Evolutionary conservation across 169 alveolate genomes (phyloP).

Genomic region (Plasmodium inui): DNA sequence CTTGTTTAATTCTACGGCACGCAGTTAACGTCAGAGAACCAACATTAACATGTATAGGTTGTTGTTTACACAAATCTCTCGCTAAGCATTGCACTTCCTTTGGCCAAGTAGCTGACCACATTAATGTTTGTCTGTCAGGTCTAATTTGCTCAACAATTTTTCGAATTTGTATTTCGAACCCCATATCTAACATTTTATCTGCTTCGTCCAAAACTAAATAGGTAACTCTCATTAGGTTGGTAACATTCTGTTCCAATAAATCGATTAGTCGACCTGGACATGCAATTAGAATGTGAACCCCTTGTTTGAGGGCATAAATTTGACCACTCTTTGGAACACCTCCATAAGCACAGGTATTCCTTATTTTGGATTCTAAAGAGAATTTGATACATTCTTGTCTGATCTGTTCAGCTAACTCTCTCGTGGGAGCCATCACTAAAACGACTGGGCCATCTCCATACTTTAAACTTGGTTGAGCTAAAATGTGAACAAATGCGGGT

Average conservation of each 20-base stretch:
- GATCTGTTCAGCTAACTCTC: conserved; percentile 98
- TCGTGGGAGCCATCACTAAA: conserved; percentile 98
- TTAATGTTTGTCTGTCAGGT: conserved; percentile 95
- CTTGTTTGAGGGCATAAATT: conserved; percentile 89
- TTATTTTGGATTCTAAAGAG: conserved; percentile 89
- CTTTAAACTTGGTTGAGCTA: conserved; percentile 90
- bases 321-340: conserved; percentile 95
- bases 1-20: conserved; percentile 94
- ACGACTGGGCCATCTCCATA: conserved; percentile 98
- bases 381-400: conserved; percentile 93
- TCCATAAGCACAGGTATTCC: conserved; percentile 94
- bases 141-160: conserved; percentile 93
- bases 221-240: conserved; percentile 96
- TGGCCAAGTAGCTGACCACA: conserved; percentile 99
- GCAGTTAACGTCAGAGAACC: conserved; percentile 95
- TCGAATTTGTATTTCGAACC: conserved; percentile 98
- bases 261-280: conserved; percentile 97
- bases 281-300: conserved; percentile 97
- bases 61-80: conserved; percentile 93
- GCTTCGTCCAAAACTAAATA: conserved; percentile 99
- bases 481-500: conserved; percentile 96
- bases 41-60: conserved; percentile 97
- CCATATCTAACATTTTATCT: conserved; percentile 99
- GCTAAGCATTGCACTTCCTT: conserved; percentile 96
- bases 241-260: conserved; percentile 92